Percentiles rank a stretch among this genome's conserved stretches.
Conservation (phyloP, 805 yeast genomes). For the Schizosaccharomyces cryophilus region DNA sequence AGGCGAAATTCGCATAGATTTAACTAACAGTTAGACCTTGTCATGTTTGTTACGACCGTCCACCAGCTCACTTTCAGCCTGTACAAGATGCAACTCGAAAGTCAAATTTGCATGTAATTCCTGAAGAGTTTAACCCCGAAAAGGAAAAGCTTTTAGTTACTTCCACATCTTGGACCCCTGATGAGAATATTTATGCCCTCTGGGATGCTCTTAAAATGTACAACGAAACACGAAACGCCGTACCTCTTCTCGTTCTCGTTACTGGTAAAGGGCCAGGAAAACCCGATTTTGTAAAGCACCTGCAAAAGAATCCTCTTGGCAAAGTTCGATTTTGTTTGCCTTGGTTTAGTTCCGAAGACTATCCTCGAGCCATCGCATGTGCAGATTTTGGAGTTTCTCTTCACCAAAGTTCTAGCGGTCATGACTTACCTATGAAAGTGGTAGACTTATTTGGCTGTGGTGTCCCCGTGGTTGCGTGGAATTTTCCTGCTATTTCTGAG, state of each 20-base stretch:
- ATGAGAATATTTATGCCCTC: conserved; percentile 59
- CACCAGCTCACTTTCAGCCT: conserved; percentile 45
- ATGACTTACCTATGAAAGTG: conserved; percentile 91
- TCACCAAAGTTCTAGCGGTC: conserved; percentile 77
- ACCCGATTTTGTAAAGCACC: conserved; percentile 23
- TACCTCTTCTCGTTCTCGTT: conserved; percentile 43
- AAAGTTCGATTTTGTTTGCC: conserved; percentile 35
- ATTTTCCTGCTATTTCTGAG: conserved; percentile 54
- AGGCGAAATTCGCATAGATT: neutral
- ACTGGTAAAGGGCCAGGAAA: conserved; percentile 90
- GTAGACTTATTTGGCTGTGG: conserved; percentile 93
- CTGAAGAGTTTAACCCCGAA: neutral
- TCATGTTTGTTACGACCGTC: conserved; percentile 61
- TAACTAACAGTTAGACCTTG: conserved; percentile 13
- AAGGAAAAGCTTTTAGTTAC: conserved; percentile 32
- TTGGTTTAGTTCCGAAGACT: conserved; percentile 61
- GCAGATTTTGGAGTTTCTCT: conserved; percentile 79
- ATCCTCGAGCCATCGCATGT: conserved; percentile 45
- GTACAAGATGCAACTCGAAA: neutral
- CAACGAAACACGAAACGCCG: conserved; percentile 20
- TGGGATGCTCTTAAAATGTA: conserved; percentile 42
- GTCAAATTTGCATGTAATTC: neutral
- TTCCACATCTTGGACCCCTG: conserved; percentile 87
- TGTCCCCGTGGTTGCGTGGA: conserved; percentile 61
- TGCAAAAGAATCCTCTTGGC: conserved; percentile 19